Percentiles rank a stretch among this genome's conserved stretches.
Evolutionary conservation across 257 asterid genomes (phyloP).

Genomic region (Voacanga thouarsii): DNA sequence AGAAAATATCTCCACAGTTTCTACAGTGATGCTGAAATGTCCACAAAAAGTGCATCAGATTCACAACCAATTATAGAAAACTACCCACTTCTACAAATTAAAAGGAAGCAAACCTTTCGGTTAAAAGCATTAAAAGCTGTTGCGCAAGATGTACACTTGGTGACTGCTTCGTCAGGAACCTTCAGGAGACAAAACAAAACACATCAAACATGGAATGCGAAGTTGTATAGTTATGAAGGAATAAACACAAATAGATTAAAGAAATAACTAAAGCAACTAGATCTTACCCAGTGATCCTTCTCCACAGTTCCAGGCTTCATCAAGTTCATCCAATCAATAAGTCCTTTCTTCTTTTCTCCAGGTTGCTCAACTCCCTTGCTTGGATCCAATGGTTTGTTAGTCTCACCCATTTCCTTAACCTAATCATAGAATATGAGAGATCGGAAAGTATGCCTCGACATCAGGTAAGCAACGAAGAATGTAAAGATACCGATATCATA

Average conservation of each 20-base stretch:
- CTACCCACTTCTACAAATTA: background rate
- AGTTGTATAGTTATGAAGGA: background rate
- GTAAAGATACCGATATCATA: background rate
- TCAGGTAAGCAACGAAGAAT: background rate
- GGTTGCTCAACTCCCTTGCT: constrained; percentile 63
- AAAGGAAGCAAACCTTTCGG: constrained; percentile 57
- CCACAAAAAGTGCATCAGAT: constrained; percentile 18
- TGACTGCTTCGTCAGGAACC: constrained; percentile 92
- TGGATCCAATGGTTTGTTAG: constrained; percentile 42
- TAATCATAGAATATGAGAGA: constrained; percentile 24
- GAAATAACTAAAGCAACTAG: constrained; percentile 3
- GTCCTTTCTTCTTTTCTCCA: constrained; percentile 64
- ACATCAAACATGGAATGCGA: background rate
- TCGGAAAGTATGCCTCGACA: background rate
- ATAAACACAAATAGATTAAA: background rate
- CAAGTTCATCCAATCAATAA: constrained; percentile 73
- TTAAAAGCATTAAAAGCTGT: constrained; percentile 73
- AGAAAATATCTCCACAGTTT: constrained; percentile 89
- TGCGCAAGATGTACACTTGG: constrained; percentile 62
- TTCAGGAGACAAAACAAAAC: constrained; percentile 22
- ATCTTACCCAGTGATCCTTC: constrained; percentile 93
- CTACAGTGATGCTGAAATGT: constrained; percentile 80
- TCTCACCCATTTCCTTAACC: constrained; percentile 77
- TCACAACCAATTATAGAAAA: constrained; percentile 1
- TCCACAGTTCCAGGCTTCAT: constrained; percentile 72